Percentiles rank a stretch among this genome's conserved stretches.
Evolutionary conservation across 179 eudicot genomes (phyloP).

Genomic region (Drosera spatulata): DNA sequence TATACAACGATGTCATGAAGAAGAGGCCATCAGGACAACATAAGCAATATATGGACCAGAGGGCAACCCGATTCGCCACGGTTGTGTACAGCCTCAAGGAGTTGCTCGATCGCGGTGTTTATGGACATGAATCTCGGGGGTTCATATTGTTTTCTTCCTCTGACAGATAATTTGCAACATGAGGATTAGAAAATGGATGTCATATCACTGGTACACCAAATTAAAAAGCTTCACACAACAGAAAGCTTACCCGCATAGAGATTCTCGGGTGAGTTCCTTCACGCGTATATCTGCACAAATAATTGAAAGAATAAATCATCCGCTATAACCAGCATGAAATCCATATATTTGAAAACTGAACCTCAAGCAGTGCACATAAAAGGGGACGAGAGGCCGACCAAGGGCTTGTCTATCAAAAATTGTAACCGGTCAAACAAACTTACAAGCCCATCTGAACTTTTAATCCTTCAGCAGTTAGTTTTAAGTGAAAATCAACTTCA

Average conservation of each 20-base stretch:
- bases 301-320: not conserved
- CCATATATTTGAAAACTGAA: too few species aligned
- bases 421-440: too few species aligned
- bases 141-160: constrained; percentile 83
- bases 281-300: constrained; percentile 73
- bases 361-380: too few species aligned
- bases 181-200: not conserved
- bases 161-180: constrained; percentile 12
- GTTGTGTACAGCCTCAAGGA: constrained; percentile 69
- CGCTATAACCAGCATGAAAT: too few species aligned
- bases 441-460: too few species aligned
- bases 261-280: constrained; percentile 84
- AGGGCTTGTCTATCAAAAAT: too few species aligned
- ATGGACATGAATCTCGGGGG: constrained; percentile 87
- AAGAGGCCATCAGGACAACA: too few species aligned
- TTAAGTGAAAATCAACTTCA: too few species aligned
- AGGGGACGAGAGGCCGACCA: too few species aligned
- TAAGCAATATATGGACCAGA: not conserved
- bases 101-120: constrained; percentile 75
- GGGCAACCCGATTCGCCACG: constrained; percentile 53
- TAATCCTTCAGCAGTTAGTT: too few species aligned
- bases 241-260: constrained; percentile 63
- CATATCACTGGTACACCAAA: not conserved
- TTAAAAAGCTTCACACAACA: constrained; percentile 3
- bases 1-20: too few species aligned